phyloP scores from a whole-genome alignment of 176 grass and related monocot species.

The Tuctoria greenei region DNA sequence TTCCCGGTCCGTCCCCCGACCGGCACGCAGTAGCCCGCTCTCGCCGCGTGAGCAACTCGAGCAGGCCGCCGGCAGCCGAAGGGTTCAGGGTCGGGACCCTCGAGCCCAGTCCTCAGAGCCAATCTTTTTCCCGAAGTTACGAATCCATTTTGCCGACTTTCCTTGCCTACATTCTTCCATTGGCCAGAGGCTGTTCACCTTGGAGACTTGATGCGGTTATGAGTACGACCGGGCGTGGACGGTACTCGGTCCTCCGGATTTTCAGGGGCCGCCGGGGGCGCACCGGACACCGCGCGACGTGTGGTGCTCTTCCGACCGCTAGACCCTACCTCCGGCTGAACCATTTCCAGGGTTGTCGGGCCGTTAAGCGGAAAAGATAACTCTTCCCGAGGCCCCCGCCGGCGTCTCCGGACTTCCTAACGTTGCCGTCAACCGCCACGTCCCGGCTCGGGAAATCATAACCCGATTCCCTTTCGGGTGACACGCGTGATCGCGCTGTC shows the following conservation, averaged over 20 bases:
- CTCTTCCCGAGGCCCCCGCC: constrained; percentile 73
- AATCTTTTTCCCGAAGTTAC: constrained; percentile 79
- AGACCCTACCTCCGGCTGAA: constrained; percentile 68
- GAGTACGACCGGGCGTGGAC: constrained; percentile 46
- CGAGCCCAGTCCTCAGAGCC: constrained; percentile 60
- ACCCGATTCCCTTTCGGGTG: constrained; percentile 59
- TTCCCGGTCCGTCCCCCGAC: constrained; percentile 9
- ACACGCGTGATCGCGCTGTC: constrained; percentile 17
- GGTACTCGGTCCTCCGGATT: constrained; percentile 34
- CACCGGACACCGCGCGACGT: constrained; percentile 57
- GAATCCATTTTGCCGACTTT: constrained; percentile 62
- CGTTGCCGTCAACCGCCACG: constrained; percentile 57
- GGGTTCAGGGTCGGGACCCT: constrained; percentile 41
- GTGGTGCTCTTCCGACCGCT: constrained; percentile 63
- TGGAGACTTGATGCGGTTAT: constrained; percentile 86
- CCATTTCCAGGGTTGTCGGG: constrained; percentile 63
- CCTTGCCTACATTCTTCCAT: constrained; percentile 85
- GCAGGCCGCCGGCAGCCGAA: background rate
- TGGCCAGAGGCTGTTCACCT: constrained; percentile 52
- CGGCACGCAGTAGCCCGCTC: constrained; percentile 10
- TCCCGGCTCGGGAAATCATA: constrained; percentile 61
- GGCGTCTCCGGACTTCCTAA: constrained; percentile 66
- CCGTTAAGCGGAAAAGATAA: constrained; percentile 76
- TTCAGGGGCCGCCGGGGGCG: constrained; percentile 33
- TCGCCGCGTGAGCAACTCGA: constrained; percentile 14